Base-by-base conservation (phyloP, 2,329 filamentous ascomycete species). In the Pseudogymnoascus pannorum region DNA sequence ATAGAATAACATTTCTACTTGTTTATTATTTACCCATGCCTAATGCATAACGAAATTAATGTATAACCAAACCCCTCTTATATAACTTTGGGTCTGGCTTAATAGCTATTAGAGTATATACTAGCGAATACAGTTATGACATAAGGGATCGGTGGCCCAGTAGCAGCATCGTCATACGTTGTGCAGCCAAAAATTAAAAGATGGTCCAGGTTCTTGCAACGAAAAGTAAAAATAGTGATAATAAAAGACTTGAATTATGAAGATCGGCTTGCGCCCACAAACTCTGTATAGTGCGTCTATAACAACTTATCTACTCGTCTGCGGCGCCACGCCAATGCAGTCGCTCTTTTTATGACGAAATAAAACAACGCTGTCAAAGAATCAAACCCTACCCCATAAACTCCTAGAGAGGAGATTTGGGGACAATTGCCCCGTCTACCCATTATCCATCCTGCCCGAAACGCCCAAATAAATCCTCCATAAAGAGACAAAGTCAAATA, bases 401-500 rank as follows among this genome's bases (percentile, higher is more conserved):
- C 48, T 18, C 48, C 48, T 4, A 54, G 48, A 54, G 44, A 29
- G 48, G n/a, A 54, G 48, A 54, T 18, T 54, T 54, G 48, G 48
- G 26, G 24, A 54, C 48, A 42, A 29, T 29, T 26, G 5, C 44
- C 40, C 24, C 24, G n/a, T 51, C 24, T 18, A 51, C 44, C 44
- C 44, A 51, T 29, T n/a, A 26, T 8, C 14, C 2, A 54, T 12
- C n/a, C 4, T 18, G n/a, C 24, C 24, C 1, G n/a, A 31, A 54
- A 54, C 24, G 48, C 48, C 48, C 48, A 54, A 54, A 16, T 16
- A 51, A 51, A 48, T 4, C 2, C 7, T 2, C 8, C 24, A 18
- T 29, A 12, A 29, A 31, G 18, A 16, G 7, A 31, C 0, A 18
- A 51, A 2, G 16, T 70, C 69, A 83, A n/a, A 94, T 84, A 36